Evolutionary conservation across 331 rosid genomes (phyloP).

Genomic region (Erythrophleum ivorense): DNA sequence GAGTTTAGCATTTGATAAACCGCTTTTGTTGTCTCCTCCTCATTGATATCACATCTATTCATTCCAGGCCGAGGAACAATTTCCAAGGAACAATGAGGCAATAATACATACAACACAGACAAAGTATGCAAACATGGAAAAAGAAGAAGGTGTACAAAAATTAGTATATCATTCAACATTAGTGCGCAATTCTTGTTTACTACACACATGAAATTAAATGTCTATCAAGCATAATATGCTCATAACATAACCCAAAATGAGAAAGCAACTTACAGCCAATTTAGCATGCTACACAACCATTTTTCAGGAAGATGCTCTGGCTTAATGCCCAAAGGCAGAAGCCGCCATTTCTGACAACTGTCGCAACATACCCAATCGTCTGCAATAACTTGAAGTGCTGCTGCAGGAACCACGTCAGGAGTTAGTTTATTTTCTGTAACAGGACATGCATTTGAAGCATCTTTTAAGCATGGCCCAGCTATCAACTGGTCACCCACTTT

Average conservation of each 20-base stretch:
- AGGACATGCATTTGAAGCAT: slow-evolving; percentile 43
- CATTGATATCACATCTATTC: slow-evolving; percentile 67
- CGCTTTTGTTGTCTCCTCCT: slow-evolving; percentile 65
- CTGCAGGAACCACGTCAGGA: slow-evolving; percentile 43
- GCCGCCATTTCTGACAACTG: slow-evolving; percentile 73
- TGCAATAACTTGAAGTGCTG: slow-evolving; percentile 43
- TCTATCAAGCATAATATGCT: slow-evolving; percentile 27
- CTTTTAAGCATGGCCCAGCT: slow-evolving; percentile 41
- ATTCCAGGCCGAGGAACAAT: slow-evolving; percentile 64
- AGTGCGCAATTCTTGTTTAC: background rate
- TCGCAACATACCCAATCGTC: slow-evolving; percentile 82
- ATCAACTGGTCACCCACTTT: slow-evolving; percentile 42
- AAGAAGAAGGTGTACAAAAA: slow-evolving; percentile 17
- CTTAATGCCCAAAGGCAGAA: slow-evolving; percentile 63
- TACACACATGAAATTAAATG: slow-evolving; percentile 17
- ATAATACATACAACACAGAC: slow-evolving; percentile 8
- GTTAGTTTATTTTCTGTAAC: slow-evolving; percentile 44
- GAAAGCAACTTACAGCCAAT: slow-evolving; percentile 84
- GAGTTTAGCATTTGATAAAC: slow-evolving; percentile 53
- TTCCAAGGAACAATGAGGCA: slow-evolving; percentile 43
- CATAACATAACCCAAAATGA: slow-evolving; percentile 39
- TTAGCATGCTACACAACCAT: slow-evolving; percentile 79
- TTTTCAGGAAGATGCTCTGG: slow-evolving; percentile 72
- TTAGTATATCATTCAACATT: slow-evolving; percentile 17
- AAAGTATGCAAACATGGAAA: slow-evolving; percentile 9